A percentile compares a stretch with the other conserved stretches of the same genome.
These are phyloP conservation scores for Abrus pulchellus DNA, from an alignment of 306 rosid species.

Conservation along the genomic window DNA sequence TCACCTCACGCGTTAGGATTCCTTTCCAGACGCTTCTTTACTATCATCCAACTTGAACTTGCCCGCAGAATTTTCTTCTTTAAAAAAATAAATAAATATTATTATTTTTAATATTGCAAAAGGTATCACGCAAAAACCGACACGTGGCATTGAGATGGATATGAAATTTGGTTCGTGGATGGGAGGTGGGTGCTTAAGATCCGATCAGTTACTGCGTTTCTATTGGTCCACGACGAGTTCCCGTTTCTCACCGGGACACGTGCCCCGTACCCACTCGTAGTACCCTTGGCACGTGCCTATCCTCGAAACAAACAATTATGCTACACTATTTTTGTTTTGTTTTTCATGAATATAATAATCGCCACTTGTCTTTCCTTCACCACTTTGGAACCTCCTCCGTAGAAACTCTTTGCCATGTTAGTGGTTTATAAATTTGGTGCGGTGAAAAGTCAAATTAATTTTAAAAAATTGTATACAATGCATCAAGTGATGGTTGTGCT, in stretches of 20 bases:
- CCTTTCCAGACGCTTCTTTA: conserved; percentile 54
- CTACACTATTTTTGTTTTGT: neutral
- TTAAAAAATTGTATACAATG: neutral
- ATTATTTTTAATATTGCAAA: conserved; percentile 8
- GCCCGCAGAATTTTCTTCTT: conserved; percentile 25
- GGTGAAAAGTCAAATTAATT: neutral
- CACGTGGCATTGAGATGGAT: conserved; percentile 70
- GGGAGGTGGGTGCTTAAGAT: conserved; percentile 63
- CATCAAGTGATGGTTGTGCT: neutral
- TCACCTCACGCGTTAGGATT: conserved; percentile 37
- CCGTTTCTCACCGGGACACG: conserved; percentile 47
- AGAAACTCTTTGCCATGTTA: neutral
- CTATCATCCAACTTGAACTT: conserved; percentile 29
- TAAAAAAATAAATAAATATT: neutral
- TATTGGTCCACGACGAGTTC: conserved; percentile 58
- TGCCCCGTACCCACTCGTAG: neutral
- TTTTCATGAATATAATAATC: neutral
- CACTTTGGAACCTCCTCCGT: conserved; percentile 25
- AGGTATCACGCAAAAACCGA: conserved; percentile 50
- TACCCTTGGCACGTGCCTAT: conserved; percentile 38
- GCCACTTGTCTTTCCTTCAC: conserved; percentile 25
- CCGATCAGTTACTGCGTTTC: conserved; percentile 72
- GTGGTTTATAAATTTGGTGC: neutral
- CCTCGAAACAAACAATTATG: neutral
- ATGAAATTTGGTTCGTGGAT: conserved; percentile 84